phyloP scores from a whole-genome alignment of 2,329 filamentous ascomycete genomes.

The Rhexocercosporidium sp. region DNA sequence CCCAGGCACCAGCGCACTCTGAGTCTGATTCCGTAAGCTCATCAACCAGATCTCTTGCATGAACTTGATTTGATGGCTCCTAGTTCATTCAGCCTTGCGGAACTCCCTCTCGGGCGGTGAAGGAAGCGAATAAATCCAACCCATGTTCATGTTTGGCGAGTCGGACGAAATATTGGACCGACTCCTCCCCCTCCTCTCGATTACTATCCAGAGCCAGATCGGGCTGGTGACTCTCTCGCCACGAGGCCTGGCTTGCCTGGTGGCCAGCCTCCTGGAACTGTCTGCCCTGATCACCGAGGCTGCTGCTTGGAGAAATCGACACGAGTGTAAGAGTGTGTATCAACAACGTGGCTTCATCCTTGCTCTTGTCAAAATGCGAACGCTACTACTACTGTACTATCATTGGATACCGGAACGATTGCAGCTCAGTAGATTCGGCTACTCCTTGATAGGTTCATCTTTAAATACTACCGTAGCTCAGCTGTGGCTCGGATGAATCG shows the following conservation, averaged over 20 bases:
- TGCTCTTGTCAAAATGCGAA: neutral
- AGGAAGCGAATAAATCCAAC: constrained; percentile 6
- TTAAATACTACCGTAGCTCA: too few species aligned
- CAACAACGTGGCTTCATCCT: constrained; percentile 20
- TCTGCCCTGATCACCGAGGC: neutral
- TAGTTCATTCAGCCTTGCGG: constrained; percentile 31
- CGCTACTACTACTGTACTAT: neutral
- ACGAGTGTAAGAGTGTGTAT: constrained; percentile 13
- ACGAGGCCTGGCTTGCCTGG: constrained; percentile 22
- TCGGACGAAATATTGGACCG: constrained; percentile 28
- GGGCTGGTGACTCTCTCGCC: constrained; percentile 20
- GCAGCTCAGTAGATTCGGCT: neutral
- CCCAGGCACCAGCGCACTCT: constrained; percentile 23
- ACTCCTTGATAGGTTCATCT: neutral
- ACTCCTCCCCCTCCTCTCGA: constrained; percentile 1
- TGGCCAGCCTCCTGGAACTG: neutral
- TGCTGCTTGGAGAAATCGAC: neutral
- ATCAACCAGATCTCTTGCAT: neutral
- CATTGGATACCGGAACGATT: neutral
- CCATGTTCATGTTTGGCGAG: constrained; percentile 21
- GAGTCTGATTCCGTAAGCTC: constrained; percentile 25
- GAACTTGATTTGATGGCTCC: constrained; percentile 3
- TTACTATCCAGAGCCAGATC: neutral
- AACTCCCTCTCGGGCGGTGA: constrained; percentile 21
- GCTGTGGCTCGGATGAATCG: neutral